Evolutionary conservation across 2,329 filamentous ascomycete genomes (phyloP), one percentile per base, ranked within the genome.

Genomic region (Ophiostoma sp.): DNA sequence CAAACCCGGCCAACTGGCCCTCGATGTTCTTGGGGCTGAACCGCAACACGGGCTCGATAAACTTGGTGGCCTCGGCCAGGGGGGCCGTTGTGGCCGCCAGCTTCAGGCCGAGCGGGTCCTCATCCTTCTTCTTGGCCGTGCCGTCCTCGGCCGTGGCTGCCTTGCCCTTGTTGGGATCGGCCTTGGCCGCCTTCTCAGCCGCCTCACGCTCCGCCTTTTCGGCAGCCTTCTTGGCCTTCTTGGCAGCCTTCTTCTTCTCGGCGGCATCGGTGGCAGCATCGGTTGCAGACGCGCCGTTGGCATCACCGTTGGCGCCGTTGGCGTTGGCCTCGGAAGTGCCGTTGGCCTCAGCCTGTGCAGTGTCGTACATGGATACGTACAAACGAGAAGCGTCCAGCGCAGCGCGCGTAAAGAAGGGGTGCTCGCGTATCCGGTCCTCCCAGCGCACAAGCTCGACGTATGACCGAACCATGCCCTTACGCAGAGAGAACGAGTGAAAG

Each of bases 381-480:
- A 96, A 84, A 72, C 89, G 87, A 72, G 96, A 86, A 6, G 94
- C 94, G 69, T 89, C 88, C 33, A 97, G 82, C 0, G 95, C 94
- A 67, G 92, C 91, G 64, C 93, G 86, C 4, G 90, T 90, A 81
- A 92, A 99, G 82, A 96, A 97, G 1, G 95, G 95, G 78, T 99
- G 95, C 76, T 96, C 91, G 69, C 93, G 89, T 64, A 98, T 81
- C 72, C 89, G 88, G 77, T 99, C 94, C 78, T 98, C 94, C 96
- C 95, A 99, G 75, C 91, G 88, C 66, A 99, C 85, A 93, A 99
- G 97, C 75, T 97, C 94, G 57, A 99, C 84, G 77, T 99, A 99
- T 1, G 95, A 92, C 70, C 94, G 86, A 72, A 98, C 92, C 83
- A 97, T 94, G 17, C 96, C 96, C 80, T 98, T 99, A 27, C 95